Evolutionary conservation across 2,329 filamentous ascomycete species (phyloP).

Genomic region (Zymoseptoria pseudotritici): DNA sequence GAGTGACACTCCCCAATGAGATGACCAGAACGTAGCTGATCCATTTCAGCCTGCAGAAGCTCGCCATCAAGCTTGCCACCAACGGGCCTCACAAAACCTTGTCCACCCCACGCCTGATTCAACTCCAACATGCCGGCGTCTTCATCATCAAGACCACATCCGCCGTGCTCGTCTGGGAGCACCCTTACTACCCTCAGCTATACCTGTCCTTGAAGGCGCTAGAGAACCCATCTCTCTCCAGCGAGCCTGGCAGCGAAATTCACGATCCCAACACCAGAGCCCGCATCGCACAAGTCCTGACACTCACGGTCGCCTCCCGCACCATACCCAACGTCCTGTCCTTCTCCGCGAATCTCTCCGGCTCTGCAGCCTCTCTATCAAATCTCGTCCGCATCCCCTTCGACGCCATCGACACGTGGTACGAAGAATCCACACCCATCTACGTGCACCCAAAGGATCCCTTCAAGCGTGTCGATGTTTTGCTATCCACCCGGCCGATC

Average conservation of each 20-base stretch:
- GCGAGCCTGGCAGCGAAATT: slow-evolving; percentile 10
- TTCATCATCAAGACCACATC: slow-evolving; percentile 30
- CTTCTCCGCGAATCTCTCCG: slow-evolving; percentile 15
- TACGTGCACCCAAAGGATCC: slow-evolving; percentile 60
- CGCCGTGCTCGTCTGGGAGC: slow-evolving; percentile 34
- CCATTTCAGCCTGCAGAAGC: slow-evolving; percentile 29
- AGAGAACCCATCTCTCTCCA: neutral
- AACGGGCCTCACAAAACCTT: slow-evolving; percentile 33
- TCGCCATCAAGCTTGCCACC: slow-evolving; percentile 35
- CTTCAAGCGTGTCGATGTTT: slow-evolving; percentile 56
- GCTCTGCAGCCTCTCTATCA: slow-evolving; percentile 8
- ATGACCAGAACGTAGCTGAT: neutral
- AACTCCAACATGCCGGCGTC: slow-evolving; percentile 26
- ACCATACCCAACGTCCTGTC: slow-evolving; percentile 15
- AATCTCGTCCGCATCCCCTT: slow-evolving; percentile 25
- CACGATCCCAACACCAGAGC: slow-evolving; percentile 5
- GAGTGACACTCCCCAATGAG: neutral
- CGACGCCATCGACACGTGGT: slow-evolving; percentile 37
- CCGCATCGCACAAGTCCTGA: slow-evolving; percentile 14
- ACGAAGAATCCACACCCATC: slow-evolving; percentile 54
- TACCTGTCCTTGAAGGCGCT: slow-evolving; percentile 20
- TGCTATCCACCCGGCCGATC: slow-evolving; percentile 49
- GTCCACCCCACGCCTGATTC: slow-evolving; percentile 26
- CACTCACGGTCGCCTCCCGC: slow-evolving; percentile 14
- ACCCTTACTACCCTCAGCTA: slow-evolving; percentile 40